Conservation (phyloP, 177 flowering plant genomes). For the Vitis hybrid region DNA sequence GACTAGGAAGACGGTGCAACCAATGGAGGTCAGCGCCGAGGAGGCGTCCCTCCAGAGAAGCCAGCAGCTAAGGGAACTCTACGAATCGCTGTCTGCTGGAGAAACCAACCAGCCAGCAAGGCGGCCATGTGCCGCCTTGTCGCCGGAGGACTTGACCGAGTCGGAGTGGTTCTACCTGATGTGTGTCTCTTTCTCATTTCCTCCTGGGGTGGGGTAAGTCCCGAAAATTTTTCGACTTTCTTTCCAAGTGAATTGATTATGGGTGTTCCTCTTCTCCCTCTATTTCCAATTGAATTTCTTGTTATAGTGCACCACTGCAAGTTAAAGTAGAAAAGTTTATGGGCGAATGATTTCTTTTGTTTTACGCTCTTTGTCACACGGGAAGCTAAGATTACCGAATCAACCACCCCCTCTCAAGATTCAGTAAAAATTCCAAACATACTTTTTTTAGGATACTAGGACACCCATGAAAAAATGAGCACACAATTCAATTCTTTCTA, state of each 20-base stretch:
- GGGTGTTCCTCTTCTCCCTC: not conserved
- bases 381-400: too few species aligned
- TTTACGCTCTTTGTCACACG: slow-evolving; percentile 5
- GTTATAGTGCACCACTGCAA: not conserved
- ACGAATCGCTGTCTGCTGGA: slow-evolving; percentile 75
- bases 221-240: too few species aligned
- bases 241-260: not conserved
- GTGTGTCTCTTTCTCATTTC: slow-evolving; percentile 94
- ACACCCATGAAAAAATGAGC: not conserved
- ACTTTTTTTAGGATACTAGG: too few species aligned
- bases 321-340: slow-evolving; percentile 4
- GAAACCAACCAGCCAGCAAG: slow-evolving; percentile 68
- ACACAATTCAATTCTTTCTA: not conserved
- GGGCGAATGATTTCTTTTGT: slow-evolving; percentile 10
- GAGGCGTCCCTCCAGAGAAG: slow-evolving; percentile 87
- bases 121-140: slow-evolving; percentile 77
- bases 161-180: slow-evolving; percentile 97
- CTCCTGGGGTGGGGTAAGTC: slow-evolving; percentile 80
- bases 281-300: not conserved
- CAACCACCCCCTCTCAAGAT: too few species aligned
- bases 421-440: too few species aligned
- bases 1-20: slow-evolving; percentile 91
- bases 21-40: slow-evolving; percentile 84
- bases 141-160: slow-evolving; percentile 97
- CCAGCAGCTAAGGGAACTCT: slow-evolving; percentile 87